Evolutionary conservation across 352 stramenopile genomes (phyloP), one percentile per base, ranked within the genome.

Genomic region (Pythium brachiatum): DNA sequence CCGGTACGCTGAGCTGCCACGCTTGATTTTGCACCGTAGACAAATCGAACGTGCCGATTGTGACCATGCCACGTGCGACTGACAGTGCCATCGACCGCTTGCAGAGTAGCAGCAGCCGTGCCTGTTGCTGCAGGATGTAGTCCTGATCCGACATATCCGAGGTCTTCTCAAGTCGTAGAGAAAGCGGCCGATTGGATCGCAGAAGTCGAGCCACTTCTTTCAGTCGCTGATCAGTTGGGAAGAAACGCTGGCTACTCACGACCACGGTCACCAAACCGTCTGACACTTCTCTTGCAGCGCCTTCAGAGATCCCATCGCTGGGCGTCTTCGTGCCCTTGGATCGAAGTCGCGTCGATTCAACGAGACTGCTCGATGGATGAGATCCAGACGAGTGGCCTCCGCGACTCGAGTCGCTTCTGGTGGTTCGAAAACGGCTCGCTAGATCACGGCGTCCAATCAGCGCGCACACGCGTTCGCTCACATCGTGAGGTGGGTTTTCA

Each of bases 41-140:
- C 46, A 79, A 56, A 56, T 97, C 78, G 29, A 98, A 83, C 52
- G 86, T 98, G 0, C 94, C 95, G 44, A 99, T 72, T 6, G 97
- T 99, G 16, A 99, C 73, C 97, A 99, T 99, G 7, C 96, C 97
- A 68, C 97, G 78, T 0, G 96, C 97, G 8, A 99, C 74, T 1
- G 92, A 84, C 3, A 98, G 71, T 7, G 97, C 89, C 74, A 99
- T 96, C 0, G 89, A 92, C 50, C 97, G 83, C 58, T 96, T 95
- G 73, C 93, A 98, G 5, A 99, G 68, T 46, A 98, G 66, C 12
- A 98, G 69, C n/a, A 99, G 81, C 16, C 94, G 91, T 31, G 88
- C 74, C 86, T 99, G 97, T 69, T 99, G 98, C 60, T 95, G 79
- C 29, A 84, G 73, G 4, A 87, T 70, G 44, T 83, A 89, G 52